Percentiles rank a stretch among this genome's conserved stretches.
Evolutionary conservation across 495 filamentous ascomycete species (phyloP).

Genomic region (Penicillium tannophilum): DNA sequence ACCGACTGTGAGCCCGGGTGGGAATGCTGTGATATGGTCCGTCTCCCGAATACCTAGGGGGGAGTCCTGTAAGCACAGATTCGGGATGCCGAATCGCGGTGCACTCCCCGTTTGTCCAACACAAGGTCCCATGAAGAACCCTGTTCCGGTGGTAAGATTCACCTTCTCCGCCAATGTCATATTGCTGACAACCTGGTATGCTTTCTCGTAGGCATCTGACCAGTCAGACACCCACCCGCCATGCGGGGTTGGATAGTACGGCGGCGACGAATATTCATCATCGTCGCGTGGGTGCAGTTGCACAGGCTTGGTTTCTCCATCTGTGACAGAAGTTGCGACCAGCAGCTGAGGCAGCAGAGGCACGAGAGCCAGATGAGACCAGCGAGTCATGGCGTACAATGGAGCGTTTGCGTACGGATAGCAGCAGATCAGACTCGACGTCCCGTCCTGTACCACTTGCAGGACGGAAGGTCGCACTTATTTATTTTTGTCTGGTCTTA

Average conservation of each 20-base stretch:
- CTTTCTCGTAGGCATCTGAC: conserved; percentile 80
- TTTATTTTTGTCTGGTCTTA: not conserved
- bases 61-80: conserved; percentile 46
- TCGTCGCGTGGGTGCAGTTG: conserved; percentile 16
- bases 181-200: conserved; percentile 75
- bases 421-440: conserved; percentile 12
- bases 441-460: conserved; percentile 8
- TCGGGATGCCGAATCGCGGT: conserved; percentile 42
- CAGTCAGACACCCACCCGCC: conserved; percentile 69
- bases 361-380: conserved; percentile 23
- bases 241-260: conserved; percentile 85
- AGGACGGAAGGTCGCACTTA: not conserved
- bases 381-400: conserved; percentile 25
- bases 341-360: conserved; percentile 19
- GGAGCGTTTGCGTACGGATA: conserved; percentile 4
- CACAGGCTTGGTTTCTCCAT: conserved; percentile 6
- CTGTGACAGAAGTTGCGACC: conserved; percentile 18
- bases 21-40: conserved; percentile 61
- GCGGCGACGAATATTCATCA: conserved; percentile 48
- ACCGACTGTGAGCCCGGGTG: conserved; percentile 56
- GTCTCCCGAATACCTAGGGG: conserved; percentile 49
- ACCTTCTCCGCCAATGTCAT: conserved; percentile 92
- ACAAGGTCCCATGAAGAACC: conserved; percentile 48
- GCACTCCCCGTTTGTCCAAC: conserved; percentile 47
- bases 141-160: conserved; percentile 83